A percentile compares a stretch with the other conserved stretches of the same genome.
These are phyloP conservation scores for Candida suzukii DNA, from an alignment of 805 yeast genomes.

Conservation along the genomic window DNA sequence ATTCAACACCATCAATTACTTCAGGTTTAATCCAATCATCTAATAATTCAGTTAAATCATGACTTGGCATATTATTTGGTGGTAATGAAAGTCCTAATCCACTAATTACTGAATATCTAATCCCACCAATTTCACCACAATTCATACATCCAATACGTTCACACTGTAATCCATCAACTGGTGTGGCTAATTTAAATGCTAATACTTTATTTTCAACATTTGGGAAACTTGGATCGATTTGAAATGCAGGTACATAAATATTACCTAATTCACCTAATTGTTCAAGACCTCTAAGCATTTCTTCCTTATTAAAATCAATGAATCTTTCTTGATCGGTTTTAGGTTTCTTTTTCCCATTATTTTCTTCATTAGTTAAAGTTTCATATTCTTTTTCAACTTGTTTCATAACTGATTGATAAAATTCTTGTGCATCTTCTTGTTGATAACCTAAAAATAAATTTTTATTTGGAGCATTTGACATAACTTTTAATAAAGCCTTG, in stretches of 20 bases:
- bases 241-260: conserved; percentile 65
- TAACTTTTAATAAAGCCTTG: conserved; percentile 48
- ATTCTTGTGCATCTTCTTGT: conserved; percentile 96
- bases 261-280: conserved; percentile 53
- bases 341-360: conserved; percentile 11
- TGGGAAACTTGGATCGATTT: conserved; percentile 64
- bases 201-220: conserved; percentile 36
- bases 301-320: conserved; percentile 15
- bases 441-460: conserved; percentile 77
- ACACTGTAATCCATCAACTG: conserved; percentile 85
- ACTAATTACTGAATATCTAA: conserved; percentile 71
- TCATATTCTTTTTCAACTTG: conserved; percentile 55
- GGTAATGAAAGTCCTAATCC: conserved; percentile 72
- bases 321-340: conserved; percentile 20
- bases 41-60: conserved; percentile 44
- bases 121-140: conserved; percentile 94
- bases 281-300: conserved; percentile 31
- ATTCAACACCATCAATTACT: conserved; percentile 86
- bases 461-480: conserved; percentile 75
- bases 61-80: conserved; percentile 31
- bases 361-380: conserved; percentile 17
- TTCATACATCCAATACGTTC: conserved; percentile 84
- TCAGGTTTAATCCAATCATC: conserved; percentile 72
- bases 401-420: conserved; percentile 71
- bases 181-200: conserved; percentile 63